These are phyloP conservation scores for Arthrobotrys conoides DNA, from an alignment of 2,329 filamentous ascomycete genomes.

Conservation along the genomic window DNA sequence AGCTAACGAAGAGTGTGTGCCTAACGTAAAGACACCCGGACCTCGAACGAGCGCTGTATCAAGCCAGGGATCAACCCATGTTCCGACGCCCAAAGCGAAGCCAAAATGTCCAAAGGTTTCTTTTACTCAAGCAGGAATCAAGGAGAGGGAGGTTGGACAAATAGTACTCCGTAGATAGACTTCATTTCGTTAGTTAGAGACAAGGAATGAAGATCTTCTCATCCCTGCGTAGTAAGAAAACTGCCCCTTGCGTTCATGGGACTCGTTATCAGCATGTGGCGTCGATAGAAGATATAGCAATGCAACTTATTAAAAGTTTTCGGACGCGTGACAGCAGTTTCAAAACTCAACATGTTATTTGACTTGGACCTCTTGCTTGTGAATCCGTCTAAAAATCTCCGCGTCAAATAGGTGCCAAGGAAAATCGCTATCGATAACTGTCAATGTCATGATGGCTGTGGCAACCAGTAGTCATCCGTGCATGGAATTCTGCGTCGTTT, in stretches of 20 bases:
- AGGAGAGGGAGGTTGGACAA: background rate
- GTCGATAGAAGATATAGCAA: too few species aligned
- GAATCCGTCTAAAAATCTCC: too few species aligned
- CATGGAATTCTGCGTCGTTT: constrained; percentile 7
- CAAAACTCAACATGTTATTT: too few species aligned
- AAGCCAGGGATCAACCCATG: constrained; percentile 14
- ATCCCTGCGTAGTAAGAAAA: background rate
- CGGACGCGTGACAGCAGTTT: too few species aligned
- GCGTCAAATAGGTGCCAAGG: background rate
- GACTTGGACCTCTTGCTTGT: too few species aligned
- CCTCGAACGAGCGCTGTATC: background rate
- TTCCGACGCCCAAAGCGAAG: background rate
- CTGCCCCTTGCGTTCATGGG: background rate
- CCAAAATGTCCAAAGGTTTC: background rate
- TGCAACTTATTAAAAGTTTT: too few species aligned
- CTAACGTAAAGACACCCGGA: constrained; percentile 1
- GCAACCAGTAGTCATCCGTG: constrained; percentile 3
- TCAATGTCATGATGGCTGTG: background rate
- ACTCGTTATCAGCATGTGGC: background rate
- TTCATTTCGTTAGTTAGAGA: background rate
- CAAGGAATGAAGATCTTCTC: background rate
- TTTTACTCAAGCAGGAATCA: background rate
- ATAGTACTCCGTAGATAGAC: background rate
- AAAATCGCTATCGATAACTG: background rate
- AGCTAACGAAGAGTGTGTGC: background rate